Evolutionary conservation across 306 rosid genomes (phyloP).

Genomic region (Elaeagnus macrophylla): DNA sequence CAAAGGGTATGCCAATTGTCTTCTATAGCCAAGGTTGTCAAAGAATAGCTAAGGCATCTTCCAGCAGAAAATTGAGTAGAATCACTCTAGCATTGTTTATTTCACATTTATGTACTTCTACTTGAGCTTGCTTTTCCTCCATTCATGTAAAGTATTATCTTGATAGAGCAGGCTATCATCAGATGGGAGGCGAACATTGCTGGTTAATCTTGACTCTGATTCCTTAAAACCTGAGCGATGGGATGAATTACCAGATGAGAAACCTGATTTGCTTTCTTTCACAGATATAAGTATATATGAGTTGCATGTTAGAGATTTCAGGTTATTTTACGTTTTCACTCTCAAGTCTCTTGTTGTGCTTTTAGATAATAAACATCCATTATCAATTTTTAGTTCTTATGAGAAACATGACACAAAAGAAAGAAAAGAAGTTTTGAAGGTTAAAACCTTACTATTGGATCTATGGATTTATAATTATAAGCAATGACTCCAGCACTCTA

Average conservation of each 20-base stretch:
- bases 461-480: not conserved
- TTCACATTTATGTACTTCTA: not conserved
- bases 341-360: conserved; percentile 1
- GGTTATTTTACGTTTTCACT: conserved; percentile 29
- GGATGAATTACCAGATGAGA: conserved; percentile 61
- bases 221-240: conserved; percentile 69
- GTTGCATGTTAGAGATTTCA: conserved; percentile 85
- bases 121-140: not conserved
- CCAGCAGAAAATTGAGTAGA: conserved; percentile 14
- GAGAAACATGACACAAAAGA: not conserved
- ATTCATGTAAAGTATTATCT: conserved; percentile 4
- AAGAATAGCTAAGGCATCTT: conserved; percentile 24
- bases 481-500: no score
- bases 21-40: conserved; percentile 23
- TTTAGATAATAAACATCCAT: conserved; percentile 4
- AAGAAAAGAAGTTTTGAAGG: not conserved
- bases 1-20: conserved; percentile 66
- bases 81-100: not conserved
- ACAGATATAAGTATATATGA: conserved; percentile 86
- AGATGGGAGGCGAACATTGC: conserved; percentile 59
- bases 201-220: conserved; percentile 50
- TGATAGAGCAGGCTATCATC: conserved; percentile 66
- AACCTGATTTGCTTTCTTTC: conserved; percentile 51
- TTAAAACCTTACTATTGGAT: not conserved
- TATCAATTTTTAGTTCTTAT: conserved; percentile 9